Conservation (phyloP, 768 basidiomycete genomes). For the Trametes punicea region DNA sequence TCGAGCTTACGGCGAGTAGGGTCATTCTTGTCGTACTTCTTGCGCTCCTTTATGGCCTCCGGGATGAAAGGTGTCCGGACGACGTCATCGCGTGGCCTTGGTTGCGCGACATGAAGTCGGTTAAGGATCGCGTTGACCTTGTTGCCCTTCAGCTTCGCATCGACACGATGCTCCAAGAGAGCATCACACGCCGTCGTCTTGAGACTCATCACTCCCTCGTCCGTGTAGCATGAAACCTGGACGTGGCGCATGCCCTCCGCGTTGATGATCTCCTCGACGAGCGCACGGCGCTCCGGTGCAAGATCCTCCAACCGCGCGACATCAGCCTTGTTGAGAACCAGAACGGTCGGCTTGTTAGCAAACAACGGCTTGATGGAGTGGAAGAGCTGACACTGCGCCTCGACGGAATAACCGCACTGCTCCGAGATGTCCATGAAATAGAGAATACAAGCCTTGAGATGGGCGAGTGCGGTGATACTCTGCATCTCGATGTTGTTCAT, state of each 20-base stretch:
- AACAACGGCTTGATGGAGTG: constrained; percentile 99
- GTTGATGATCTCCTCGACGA: constrained; percentile 87
- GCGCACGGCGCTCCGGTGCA: constrained; percentile 63
- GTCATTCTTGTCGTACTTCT: constrained; percentile 86
- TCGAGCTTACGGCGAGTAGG: constrained; percentile 71
- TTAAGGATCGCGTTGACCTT: constrained; percentile 92
- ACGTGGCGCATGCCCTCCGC: constrained; percentile 67
- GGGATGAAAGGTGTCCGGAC: constrained; percentile 88
- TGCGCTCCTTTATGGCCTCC: constrained; percentile 68
- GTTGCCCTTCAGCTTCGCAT: constrained; percentile 88
- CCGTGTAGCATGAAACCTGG: constrained; percentile 91
- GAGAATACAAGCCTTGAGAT: constrained; percentile 88
- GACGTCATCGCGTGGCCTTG: constrained; percentile 87
- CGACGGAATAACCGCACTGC: constrained; percentile 96
- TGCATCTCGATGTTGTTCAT: constrained; percentile 99
- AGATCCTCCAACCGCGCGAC: constrained; percentile 87
- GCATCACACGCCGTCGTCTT: constrained; percentile 96
- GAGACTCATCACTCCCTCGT: constrained; percentile 96
- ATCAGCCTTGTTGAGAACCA: constrained; percentile 98
- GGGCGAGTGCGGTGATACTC: constrained; percentile 96
- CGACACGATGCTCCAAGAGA: constrained; percentile 91
- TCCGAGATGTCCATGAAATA: constrained; percentile 99
- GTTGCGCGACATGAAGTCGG: constrained; percentile 93
- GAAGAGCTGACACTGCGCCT: constrained; percentile 99
- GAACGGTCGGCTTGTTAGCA: constrained; percentile 84